phyloP scores from a whole-genome alignment of 768 basidiomycete genomes.

The Russula abietina region DNA sequence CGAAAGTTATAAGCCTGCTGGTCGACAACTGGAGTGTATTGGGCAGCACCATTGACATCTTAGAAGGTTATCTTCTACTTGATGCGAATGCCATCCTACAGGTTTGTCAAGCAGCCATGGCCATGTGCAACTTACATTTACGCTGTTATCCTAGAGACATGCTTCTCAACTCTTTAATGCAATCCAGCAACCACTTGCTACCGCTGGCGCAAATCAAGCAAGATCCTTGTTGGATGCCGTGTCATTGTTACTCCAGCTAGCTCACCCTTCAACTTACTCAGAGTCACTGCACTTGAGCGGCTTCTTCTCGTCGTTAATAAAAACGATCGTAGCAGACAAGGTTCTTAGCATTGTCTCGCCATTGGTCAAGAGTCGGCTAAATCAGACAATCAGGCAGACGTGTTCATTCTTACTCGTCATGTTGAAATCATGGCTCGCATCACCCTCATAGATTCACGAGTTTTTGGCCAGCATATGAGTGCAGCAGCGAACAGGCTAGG shows the following conservation, averaged over 20 bases:
- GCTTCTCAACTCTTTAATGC: conserved; percentile 54
- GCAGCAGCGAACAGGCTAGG: conserved; percentile 48
- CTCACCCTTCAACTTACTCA: conserved; percentile 63
- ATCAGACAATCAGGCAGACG: conserved; percentile 32
- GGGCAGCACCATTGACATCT: conserved; percentile 56
- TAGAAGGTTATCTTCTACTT: conserved; percentile 77
- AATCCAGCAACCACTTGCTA: conserved; percentile 45
- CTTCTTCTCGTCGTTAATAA: conserved; percentile 59
- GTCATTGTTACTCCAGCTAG: conserved; percentile 54
- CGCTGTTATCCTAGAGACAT: conserved; percentile 38
- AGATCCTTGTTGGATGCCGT: conserved; percentile 58
- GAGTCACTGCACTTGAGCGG: conserved; percentile 68
- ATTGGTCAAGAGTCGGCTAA: conserved; percentile 14
- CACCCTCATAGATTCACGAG: conserved; percentile 53
- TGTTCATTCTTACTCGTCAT: conserved; percentile 55
- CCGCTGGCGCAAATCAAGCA: conserved; percentile 49
- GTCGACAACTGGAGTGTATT: conserved; percentile 67
- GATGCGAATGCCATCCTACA: conserved; percentile 57
- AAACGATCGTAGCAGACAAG: conserved; percentile 59
- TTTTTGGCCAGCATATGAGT: conserved; percentile 67
- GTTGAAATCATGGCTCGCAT: conserved; percentile 73
- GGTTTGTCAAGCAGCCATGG: conserved; percentile 37
- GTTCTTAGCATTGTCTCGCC: conserved; percentile 33
- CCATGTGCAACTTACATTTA: not conserved
- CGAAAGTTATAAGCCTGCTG: conserved; percentile 53